Conservation (phyloP, 441 rosid species). For the Pelargonium fulgidum region DNA sequence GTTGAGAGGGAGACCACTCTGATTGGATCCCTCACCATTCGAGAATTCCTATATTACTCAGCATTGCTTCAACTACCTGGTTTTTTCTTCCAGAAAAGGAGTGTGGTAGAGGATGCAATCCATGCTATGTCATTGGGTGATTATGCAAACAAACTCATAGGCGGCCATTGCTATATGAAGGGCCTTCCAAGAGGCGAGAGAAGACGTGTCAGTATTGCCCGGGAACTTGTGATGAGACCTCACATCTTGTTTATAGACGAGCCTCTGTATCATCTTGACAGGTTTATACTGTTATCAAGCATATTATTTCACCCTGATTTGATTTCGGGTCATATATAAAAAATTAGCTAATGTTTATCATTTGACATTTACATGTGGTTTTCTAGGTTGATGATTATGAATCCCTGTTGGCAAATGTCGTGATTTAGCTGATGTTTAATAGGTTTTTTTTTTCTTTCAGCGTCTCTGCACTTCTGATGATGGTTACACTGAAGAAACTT, state of each 20-base stretch:
- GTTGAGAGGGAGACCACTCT: constrained; percentile 84
- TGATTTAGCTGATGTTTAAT: constrained; percentile 18
- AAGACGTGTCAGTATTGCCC: constrained; percentile 90
- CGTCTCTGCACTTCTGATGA: constrained; percentile 97
- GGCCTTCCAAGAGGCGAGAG: constrained; percentile 90
- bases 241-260: constrained; percentile 87
- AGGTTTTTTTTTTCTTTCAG: constrained; percentile 35
- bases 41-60: constrained; percentile 83
- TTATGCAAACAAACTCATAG: constrained; percentile 86
- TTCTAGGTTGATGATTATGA: constrained; percentile 10
- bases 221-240: constrained; percentile 97
- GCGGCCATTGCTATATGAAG: constrained; percentile 95
- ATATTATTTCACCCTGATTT: not conserved
- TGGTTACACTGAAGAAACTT: constrained; percentile 96
- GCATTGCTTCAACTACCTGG: constrained; percentile 97
- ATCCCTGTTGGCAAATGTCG: not conserved
- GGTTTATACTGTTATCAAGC: constrained; percentile 30
- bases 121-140: constrained; percentile 91
- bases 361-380: not conserved
- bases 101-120: constrained; percentile 95
- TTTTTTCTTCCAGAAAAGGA: constrained; percentile 80
- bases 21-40: constrained; percentile 89
- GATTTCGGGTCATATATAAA: not conserved
- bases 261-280: constrained; percentile 97
- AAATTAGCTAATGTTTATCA: not conserved